Evolutionary conservation across 2,329 filamentous ascomycete species (phyloP).

Genomic region (Fusarium zealandicum): DNA sequence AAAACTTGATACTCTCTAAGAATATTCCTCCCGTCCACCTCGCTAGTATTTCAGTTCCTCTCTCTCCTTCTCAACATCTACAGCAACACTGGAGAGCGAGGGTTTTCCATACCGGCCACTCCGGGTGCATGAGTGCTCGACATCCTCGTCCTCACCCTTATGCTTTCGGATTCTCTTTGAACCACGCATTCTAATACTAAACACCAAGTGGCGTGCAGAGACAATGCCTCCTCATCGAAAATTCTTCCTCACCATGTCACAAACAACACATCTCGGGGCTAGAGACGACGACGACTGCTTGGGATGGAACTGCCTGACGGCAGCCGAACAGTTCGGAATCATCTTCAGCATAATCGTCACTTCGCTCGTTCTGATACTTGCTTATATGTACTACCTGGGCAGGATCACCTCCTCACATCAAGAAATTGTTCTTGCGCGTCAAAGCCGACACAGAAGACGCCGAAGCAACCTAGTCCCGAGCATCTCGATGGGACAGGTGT

Average conservation of each 20-base stretch:
- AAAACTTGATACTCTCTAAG: neutral
- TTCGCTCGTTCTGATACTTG: conserved; percentile 39
- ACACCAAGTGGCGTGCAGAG: neutral
- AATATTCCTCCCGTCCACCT: too few relatives aligned
- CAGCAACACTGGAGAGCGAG: neutral
- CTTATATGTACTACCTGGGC: conserved; percentile 48
- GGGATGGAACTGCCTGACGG: conserved; percentile 51
- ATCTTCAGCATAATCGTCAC: conserved; percentile 48
- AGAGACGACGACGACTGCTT: conserved; percentile 31
- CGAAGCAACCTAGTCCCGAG: neutral
- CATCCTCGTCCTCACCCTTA: neutral
- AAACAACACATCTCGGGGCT: neutral
- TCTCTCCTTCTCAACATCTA: neutral
- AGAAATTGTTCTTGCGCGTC: conserved; percentile 13
- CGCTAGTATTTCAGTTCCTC: too few relatives aligned
- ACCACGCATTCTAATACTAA: neutral
- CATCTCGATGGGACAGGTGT: conserved; percentile 22
- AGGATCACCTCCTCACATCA: conserved; percentile 29
- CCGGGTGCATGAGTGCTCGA: neutral
- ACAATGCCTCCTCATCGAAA: neutral
- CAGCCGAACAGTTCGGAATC: conserved; percentile 49
- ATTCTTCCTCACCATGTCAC: neutral
- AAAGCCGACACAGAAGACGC: conserved; percentile 7
- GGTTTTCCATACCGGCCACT: neutral
- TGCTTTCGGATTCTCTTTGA: neutral